Evolutionary conservation across 2,329 filamentous ascomycete genomes (phyloP).

Genomic region (Torrubiellomyces zombiae): DNA sequence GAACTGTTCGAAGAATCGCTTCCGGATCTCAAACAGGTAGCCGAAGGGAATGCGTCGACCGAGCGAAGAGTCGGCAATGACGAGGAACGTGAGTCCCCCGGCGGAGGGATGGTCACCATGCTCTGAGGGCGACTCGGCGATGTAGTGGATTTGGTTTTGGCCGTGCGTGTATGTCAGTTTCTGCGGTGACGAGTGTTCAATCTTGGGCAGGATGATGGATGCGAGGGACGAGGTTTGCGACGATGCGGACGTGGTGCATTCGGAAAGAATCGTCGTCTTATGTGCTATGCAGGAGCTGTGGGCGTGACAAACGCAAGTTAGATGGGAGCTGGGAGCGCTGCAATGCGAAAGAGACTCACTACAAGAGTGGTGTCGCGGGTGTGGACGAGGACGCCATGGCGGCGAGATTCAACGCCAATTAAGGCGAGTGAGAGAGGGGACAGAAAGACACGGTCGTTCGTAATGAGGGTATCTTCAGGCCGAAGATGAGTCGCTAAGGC

Average conservation of each 20-base stretch:
- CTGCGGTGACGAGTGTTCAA: constrained; percentile 61
- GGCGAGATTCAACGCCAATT: too few species aligned
- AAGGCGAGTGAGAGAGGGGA: too few species aligned
- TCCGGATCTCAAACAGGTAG: constrained; percentile 80
- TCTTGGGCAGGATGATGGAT: constrained; percentile 88
- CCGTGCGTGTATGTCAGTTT: constrained; percentile 93
- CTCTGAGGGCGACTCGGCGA: constrained; percentile 63
- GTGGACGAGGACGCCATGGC: constrained; percentile 57
- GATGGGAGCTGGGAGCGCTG: not conserved
- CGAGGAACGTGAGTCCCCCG: constrained; percentile 79
- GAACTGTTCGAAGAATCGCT: constrained; percentile 64
- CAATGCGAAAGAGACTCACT: constrained; percentile 32
- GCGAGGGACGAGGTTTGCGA: constrained; percentile 75
- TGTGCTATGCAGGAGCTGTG: constrained; percentile 82
- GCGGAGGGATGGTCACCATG: constrained; percentile 42
- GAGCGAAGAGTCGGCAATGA: constrained; percentile 66
- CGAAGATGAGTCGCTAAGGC: too few species aligned
- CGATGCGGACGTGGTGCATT: constrained; percentile 76
- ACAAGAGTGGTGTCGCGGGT: constrained; percentile 51
- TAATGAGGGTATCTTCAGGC: too few species aligned
- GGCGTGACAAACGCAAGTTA: not conserved
- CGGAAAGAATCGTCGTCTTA: constrained; percentile 79
- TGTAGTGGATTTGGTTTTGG: constrained; percentile 86
- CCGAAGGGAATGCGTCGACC: constrained; percentile 84
- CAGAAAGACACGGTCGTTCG: too few species aligned